These are phyloP conservation scores for Kuraishia cidri DNA, from an alignment of 805 yeast species.

Conservation along the genomic window DNA sequence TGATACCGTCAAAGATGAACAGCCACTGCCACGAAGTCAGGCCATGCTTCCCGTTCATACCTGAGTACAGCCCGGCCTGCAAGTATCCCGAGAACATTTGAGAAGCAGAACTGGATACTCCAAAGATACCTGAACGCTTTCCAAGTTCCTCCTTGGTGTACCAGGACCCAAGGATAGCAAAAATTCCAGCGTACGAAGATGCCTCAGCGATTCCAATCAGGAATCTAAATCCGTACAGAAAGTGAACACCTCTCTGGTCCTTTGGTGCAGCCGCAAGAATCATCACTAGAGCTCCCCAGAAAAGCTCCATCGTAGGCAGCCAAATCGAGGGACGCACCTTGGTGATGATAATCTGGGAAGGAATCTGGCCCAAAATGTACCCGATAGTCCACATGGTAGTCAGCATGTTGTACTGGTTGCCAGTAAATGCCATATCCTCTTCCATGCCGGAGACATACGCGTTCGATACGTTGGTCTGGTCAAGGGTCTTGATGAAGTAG, in stretches of 20 bases:
- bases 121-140: constrained; percentile 51
- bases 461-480: constrained; percentile 49
- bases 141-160: constrained; percentile 36
- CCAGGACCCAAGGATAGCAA: constrained; percentile 31
- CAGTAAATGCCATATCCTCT: constrained; percentile 46
- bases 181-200: constrained; percentile 29
- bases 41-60: constrained; percentile 37
- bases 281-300: constrained; percentile 19
- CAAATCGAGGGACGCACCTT: constrained; percentile 6
- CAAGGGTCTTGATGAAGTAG: constrained; percentile 64
- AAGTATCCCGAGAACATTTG: constrained; percentile 50
- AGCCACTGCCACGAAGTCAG: constrained; percentile 61
- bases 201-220: constrained; percentile 34
- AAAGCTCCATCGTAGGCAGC: constrained; percentile 12
- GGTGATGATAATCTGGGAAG: background rate
- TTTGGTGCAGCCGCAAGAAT: constrained; percentile 16
- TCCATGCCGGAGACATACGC: constrained; percentile 63
- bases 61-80: constrained; percentile 41
- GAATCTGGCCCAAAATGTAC: constrained; percentile 11
- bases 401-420: constrained; percentile 20
- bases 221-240: constrained; percentile 49
- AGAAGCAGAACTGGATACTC: constrained; percentile 54
- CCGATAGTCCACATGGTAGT: constrained; percentile 27
- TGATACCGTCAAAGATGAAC: constrained; percentile 51
- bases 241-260: constrained; percentile 25